Evolutionary conservation across 805 yeast genomes (phyloP).

Genomic region (Metschnikowia corniflorae): DNA sequence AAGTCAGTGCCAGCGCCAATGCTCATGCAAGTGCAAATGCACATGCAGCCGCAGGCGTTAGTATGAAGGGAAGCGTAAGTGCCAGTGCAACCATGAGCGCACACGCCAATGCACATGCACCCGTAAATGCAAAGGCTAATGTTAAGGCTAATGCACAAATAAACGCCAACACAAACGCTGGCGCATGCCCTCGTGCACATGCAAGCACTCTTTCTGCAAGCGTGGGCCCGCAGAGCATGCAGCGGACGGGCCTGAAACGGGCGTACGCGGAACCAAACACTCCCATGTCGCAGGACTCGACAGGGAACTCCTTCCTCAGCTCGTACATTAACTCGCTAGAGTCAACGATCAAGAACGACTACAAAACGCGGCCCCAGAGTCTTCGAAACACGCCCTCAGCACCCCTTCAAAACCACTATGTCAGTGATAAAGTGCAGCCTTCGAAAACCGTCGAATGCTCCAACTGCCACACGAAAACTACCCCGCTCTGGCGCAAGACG

Average conservation of each 20-base stretch:
- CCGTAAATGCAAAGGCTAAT: no score
- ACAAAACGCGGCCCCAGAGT: constrained; percentile 9
- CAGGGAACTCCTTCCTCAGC: constrained; percentile 26
- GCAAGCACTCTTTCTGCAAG: not conserved
- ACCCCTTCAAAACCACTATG: constrained; percentile 5
- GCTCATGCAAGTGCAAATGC: not conserved
- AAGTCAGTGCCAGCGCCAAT: not conserved
- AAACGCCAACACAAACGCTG: not conserved
- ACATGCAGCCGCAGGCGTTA: no score
- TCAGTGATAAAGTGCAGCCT: constrained; percentile 12
- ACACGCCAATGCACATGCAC: not conserved
- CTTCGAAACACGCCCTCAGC: constrained; percentile 12
- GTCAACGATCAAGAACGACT: constrained; percentile 31
- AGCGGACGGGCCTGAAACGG: not conserved
- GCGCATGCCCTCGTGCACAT: not conserved
- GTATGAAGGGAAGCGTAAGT: no score
- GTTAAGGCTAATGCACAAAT: no score
- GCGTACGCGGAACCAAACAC: not conserved
- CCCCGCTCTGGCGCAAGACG: constrained; percentile 44
- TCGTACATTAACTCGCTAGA: constrained; percentile 40
- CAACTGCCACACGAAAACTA: constrained; percentile 42
- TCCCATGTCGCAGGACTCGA: not conserved
- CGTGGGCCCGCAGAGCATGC: not conserved
- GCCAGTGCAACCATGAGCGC: no score
- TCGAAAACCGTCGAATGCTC: constrained; percentile 32